Evolutionary conservation across 2,329 filamentous ascomycete species (phyloP).

Genomic region (Samsoniella hepiali): DNA sequence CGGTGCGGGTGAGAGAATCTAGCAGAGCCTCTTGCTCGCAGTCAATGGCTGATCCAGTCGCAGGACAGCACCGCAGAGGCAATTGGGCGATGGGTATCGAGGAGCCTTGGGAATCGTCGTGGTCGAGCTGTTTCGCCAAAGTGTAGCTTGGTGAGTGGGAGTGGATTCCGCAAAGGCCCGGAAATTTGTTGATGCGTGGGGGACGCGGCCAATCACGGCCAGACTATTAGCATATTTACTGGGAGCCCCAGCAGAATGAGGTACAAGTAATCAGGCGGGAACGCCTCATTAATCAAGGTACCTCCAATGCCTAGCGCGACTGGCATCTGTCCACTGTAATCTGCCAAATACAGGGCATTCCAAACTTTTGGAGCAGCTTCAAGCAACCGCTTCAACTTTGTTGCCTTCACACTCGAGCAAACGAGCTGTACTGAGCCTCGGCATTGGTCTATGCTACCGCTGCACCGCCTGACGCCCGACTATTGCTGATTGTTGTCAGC

Average conservation of each 20-base stretch:
- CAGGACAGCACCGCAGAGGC: slow-evolving; percentile 11
- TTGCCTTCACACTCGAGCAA: too few species aligned
- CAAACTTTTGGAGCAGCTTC: too few species aligned
- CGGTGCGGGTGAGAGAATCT: neutral
- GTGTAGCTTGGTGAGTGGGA: slow-evolving; percentile 16
- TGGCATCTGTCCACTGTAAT: too few species aligned
- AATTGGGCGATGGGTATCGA: slow-evolving; percentile 18
- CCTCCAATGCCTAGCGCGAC: neutral
- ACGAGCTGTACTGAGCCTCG: too few species aligned
- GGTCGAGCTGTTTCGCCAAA: slow-evolving; percentile 18
- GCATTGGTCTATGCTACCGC: too few species aligned
- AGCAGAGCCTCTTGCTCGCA: slow-evolving; percentile 25
- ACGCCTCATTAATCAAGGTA: neutral
- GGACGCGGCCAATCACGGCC: slow-evolving; percentile 11
- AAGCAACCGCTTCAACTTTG: too few species aligned
- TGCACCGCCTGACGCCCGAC: too few species aligned
- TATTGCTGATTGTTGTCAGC: too few species aligned
- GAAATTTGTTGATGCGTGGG: slow-evolving; percentile 19
- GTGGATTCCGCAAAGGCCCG: slow-evolving; percentile 13
- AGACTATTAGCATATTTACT: slow-evolving; percentile 16
- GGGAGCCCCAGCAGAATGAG: neutral
- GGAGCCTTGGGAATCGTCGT: slow-evolving; percentile 9
- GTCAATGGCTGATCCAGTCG: slow-evolving; percentile 17
- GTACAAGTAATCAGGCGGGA: neutral
- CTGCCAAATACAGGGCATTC: too few species aligned